Conservation (phyloP, 2,329 filamentous ascomycete species). For the Fusarium sp. region DNA sequence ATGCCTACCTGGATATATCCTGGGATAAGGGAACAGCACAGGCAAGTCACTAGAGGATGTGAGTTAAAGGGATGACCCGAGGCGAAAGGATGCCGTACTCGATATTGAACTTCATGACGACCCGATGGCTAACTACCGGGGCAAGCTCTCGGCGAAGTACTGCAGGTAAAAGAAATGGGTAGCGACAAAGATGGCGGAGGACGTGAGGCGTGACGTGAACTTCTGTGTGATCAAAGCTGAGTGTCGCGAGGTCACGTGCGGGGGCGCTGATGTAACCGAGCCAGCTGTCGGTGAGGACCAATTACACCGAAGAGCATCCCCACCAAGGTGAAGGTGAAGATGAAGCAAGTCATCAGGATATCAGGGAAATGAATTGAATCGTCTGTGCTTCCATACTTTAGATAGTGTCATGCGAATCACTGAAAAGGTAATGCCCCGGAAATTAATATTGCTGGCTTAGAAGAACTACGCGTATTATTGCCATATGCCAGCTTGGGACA, state of each 20-base stretch:
- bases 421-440: background rate
- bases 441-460: background rate
- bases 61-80: constrained; percentile 12
- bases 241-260: constrained; percentile 46
- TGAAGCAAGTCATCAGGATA: background rate
- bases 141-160: constrained; percentile 26
- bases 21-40: constrained; percentile 66
- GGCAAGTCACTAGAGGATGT: constrained; percentile 59
- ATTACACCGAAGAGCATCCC: constrained; percentile 1
- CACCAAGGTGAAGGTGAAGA: background rate
- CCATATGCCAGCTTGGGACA: background rate
- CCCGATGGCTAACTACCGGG: constrained; percentile 18
- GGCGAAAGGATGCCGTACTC: constrained; percentile 50
- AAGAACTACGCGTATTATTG: background rate
- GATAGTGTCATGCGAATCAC: background rate
- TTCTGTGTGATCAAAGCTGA: constrained; percentile 32
- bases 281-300: constrained; percentile 6
- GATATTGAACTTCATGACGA: constrained; percentile 62
- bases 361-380: background rate
- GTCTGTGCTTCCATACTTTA: background rate
- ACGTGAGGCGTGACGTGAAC: constrained; percentile 40
- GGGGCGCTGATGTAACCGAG: constrained; percentile 12
- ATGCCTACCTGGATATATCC: constrained; percentile 64
- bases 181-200: constrained; percentile 2
- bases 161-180: constrained; percentile 3